phyloP scores from a whole-genome alignment of 2,329 filamentous ascomycete species.

The Truncatella angustata region DNA sequence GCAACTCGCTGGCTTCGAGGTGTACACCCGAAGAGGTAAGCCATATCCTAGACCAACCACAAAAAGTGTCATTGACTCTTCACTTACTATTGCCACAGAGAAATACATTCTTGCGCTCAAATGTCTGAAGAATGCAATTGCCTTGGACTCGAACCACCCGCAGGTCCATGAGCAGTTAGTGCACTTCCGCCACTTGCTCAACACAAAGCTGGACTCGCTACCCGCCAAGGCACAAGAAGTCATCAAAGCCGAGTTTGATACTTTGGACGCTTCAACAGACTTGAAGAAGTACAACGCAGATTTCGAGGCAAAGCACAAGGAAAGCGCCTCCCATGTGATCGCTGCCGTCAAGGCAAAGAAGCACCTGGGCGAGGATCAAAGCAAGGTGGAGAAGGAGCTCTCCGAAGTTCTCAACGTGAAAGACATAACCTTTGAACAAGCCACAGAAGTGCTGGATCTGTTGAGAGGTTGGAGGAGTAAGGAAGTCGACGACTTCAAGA shows the following conservation, averaged over 20 bases:
- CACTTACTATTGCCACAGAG: constrained; percentile 46
- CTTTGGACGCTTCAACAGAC: constrained; percentile 55
- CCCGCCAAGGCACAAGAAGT: constrained; percentile 65
- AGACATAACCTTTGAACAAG: constrained; percentile 46
- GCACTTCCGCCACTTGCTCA: constrained; percentile 64
- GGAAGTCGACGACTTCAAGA: constrained; percentile 47
- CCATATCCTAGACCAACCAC: too few species aligned
- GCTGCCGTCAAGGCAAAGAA: constrained; percentile 60
- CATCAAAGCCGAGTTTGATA: constrained; percentile 66
- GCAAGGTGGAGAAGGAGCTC: constrained; percentile 60
- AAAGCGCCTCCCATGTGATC: constrained; percentile 61
- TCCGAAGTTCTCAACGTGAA: constrained; percentile 48
- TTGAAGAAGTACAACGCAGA: constrained; percentile 65
- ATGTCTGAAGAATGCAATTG: constrained; percentile 72
- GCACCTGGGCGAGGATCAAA: constrained; percentile 56
- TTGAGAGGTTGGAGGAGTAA: constrained; percentile 49
- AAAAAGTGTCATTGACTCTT: too few species aligned
- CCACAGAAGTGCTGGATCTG: constrained; percentile 38
- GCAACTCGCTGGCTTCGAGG: constrained; percentile 85
- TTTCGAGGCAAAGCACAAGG: constrained; percentile 61
- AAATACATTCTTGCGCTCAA: constrained; percentile 87
- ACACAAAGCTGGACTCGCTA: constrained; percentile 56
- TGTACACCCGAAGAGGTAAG: constrained; percentile 81
- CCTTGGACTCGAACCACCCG: constrained; percentile 67
- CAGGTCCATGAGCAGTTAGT: constrained; percentile 73